Percentiles rank a stretch among this genome's conserved stretches.
Evolutionary conservation across 2,329 filamentous ascomycete species (phyloP).

Genomic region (Didymella exigua): DNA sequence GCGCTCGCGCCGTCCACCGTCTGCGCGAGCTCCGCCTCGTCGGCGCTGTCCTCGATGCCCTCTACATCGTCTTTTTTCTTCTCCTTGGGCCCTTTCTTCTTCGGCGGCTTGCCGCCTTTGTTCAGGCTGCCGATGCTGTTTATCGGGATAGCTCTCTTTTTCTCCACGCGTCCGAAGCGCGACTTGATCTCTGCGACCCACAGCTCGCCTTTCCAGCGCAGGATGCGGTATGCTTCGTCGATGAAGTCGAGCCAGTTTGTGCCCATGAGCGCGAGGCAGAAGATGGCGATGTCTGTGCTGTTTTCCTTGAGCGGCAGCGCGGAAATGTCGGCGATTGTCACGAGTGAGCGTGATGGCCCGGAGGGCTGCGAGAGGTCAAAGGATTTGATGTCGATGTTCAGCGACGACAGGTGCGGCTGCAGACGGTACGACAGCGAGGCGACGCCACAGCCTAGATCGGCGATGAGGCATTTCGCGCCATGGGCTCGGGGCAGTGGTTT

Average conservation of each 20-base stretch:
- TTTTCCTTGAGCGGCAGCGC: conserved; percentile 76
- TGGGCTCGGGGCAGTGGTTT: conserved; percentile 72
- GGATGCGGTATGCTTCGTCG: conserved; percentile 90
- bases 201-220: conserved; percentile 92
- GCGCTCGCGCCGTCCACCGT: conserved; percentile 72
- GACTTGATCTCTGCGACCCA: conserved; percentile 98
- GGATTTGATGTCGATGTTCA: conserved; percentile 77
- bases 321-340: conserved; percentile 89
- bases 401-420: conserved; percentile 64
- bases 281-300: conserved; percentile 84
- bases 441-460: conserved; percentile 92
- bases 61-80: conserved; percentile 54
- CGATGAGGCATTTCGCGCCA: conserved; percentile 73
- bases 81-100: conserved; percentile 49
- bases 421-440: conserved; percentile 77
- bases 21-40: conserved; percentile 64
- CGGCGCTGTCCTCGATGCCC: conserved; percentile 56
- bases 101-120: conserved; percentile 13
- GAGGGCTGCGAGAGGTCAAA: conserved; percentile 85
- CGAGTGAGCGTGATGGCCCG: conserved; percentile 72
- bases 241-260: conserved; percentile 98
- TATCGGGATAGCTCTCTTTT: conserved; percentile 58
- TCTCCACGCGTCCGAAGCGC: conserved; percentile 72
- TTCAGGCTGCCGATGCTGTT: conserved; percentile 65
- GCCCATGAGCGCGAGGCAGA: conserved; percentile 97